Conservation (phyloP, 192 early-diverging fungal species). For the Coemansia guatemalensis region DNA sequence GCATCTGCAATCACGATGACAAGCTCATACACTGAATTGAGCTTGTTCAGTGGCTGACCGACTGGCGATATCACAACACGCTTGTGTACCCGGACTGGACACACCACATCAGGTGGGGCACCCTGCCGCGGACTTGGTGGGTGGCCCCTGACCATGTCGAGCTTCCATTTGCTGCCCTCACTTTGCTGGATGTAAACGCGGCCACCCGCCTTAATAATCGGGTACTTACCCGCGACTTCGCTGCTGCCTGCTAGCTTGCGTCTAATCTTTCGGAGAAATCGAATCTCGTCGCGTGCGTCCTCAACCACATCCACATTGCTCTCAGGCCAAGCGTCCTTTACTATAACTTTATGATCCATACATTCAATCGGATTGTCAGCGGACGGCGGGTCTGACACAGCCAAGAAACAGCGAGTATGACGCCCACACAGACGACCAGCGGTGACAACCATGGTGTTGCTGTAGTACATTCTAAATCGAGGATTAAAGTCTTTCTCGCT, state of each 20-base stretch:
- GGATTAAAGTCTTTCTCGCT: no score
- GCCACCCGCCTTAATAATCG: no score
- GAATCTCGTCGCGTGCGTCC: no score
- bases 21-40: constrained; percentile 9
- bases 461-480: no score
- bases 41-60: not conserved
- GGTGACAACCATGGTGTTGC: not conserved
- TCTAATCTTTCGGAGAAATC: no score
- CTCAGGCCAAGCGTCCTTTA: constrained; percentile 17
- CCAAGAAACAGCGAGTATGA: constrained; percentile 20
- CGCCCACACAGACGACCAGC: constrained; percentile 19
- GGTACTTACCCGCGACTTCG: no score
- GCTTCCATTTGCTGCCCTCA: not conserved
- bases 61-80: constrained; percentile 1
- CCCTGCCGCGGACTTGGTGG: no score
- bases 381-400: not conserved
- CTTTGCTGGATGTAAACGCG: not conserved
- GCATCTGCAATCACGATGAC: constrained; percentile 15
- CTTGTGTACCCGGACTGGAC: no score
- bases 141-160: no score
- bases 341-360: not conserved
- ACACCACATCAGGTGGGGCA: no score
- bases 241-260: no score
- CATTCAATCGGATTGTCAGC: not conserved
- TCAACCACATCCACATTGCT: no score